Base-by-base conservation (phyloP, 257 asterid species). In the Capsicum rhomboideum region DNA sequence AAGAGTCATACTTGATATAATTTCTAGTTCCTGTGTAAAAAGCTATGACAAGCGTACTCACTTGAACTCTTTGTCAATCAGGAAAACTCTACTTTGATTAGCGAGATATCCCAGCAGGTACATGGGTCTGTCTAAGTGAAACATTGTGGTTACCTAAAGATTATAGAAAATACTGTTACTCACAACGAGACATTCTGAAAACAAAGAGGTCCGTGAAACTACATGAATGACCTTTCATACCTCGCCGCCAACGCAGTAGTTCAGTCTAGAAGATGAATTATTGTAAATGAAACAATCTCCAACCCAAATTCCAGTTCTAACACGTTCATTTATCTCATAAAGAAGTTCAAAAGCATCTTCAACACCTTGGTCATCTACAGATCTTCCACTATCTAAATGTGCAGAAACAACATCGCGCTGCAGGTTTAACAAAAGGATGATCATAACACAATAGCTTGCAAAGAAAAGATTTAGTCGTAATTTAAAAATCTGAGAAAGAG, bases 161-260 rank as follows among this genome's bases (percentile, higher is more conserved):
- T 82, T 80, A 68, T 52, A 91, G 10, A 44, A 56, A 80, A 54
- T 29, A 82, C 31, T 53, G 84, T 29, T 26, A 64, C 11, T 63
- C 56, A 80, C 28, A 42, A 50, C 17, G 77, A 79, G 63, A 71
- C 56, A 5, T 85, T 54, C 78, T 59, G 49, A 40, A 67, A 71
- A 84, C 75, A 12, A 31, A 52, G 52, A 82, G 61, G 26, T 63
- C 64, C 20, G 37, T 21, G 7, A 11, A 54, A 56, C 56, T 78
- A 40, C 13, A 42, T 21, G 46, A 40, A 11, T n/a, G 80, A 44
- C 52, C 21, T 28, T 12, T 56, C 84, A 85, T 92, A 96, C 99
- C 97, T 96, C 99, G 80, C 98, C 99, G 67, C 99, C 99, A 2
- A 97, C 99, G 23, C 99, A 97, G 84, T 97, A 97, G 88, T 97